These are phyloP conservation scores for Sphaerobolus stellatus DNA, from an alignment of 1,284 basidiomycete genomes.

Conservation along the genomic window DNA sequence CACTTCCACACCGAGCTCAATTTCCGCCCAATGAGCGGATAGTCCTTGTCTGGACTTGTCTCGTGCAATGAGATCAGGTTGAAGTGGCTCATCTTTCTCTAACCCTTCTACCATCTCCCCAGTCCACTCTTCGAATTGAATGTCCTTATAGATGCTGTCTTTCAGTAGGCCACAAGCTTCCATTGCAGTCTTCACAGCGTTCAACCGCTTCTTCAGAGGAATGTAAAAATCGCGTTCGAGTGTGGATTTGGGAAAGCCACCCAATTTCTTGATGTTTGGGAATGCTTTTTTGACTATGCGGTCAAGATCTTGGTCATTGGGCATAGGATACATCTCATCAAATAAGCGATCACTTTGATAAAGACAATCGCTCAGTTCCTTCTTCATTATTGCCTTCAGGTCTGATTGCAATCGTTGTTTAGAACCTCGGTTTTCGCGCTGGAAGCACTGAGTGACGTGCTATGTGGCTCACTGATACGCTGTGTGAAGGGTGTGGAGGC, in stretches of 20 bases:
- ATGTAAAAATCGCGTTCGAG: too few relatives aligned
- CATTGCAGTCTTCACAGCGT: background rate
- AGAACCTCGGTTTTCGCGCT: too few relatives aligned
- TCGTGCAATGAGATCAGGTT: background rate
- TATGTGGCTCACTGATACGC: too few relatives aligned
- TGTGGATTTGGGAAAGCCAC: too few relatives aligned
- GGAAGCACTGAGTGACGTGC: too few relatives aligned
- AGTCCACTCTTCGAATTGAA: background rate
- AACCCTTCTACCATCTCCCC: background rate
- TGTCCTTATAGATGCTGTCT: background rate
- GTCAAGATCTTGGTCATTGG: background rate
- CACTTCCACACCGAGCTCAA: background rate
- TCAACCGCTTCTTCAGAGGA: background rate
- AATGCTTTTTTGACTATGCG: too few relatives aligned
- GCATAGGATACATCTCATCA: background rate
- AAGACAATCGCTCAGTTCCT: background rate
- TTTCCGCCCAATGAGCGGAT: background rate
- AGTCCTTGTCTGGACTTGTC: too few relatives aligned
- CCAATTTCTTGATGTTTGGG: too few relatives aligned
- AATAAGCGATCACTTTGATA: background rate
- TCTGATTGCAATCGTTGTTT: too few relatives aligned
- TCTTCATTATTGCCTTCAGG: background rate
- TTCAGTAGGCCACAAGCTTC: background rate
- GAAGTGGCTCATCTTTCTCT: background rate
- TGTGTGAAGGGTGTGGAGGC: too few relatives aligned